phyloP scores from a whole-genome alignment of 2,329 filamentous ascomycete species.

The Pseudogymnoascus sp. region DNA sequence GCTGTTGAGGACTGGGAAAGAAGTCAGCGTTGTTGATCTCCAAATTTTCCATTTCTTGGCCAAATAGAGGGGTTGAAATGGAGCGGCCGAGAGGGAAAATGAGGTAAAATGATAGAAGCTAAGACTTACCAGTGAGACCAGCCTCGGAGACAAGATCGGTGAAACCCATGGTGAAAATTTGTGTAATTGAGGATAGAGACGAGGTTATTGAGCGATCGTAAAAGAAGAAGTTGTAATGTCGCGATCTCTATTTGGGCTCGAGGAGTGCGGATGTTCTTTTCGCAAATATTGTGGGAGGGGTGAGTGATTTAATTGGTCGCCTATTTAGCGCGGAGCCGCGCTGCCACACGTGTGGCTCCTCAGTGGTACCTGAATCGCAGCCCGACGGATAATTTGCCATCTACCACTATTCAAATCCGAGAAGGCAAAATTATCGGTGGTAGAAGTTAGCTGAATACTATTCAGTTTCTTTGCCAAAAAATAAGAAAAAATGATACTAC shows the following conservation, averaged over 20 bases:
- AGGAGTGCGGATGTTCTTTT: slow-evolving; percentile 1
- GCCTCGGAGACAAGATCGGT: slow-evolving; percentile 58
- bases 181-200: neutral
- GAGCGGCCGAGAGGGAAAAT: slow-evolving; percentile 7
- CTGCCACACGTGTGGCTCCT: neutral
- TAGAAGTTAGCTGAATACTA: neutral
- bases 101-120: slow-evolving; percentile 23
- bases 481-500: neutral
- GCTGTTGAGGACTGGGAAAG: slow-evolving; percentile 55
- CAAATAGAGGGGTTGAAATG: slow-evolving; percentile 11
- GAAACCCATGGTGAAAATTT: slow-evolving; percentile 52
- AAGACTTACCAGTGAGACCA: slow-evolving; percentile 45
- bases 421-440: neutral
- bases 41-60: slow-evolving; percentile 8
- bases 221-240: slow-evolving; percentile 1
- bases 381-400: slow-evolving; percentile 3
- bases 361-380: slow-evolving; percentile 8
- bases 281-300: slow-evolving; percentile 7
- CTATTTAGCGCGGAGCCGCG: slow-evolving; percentile 3
- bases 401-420: neutral
- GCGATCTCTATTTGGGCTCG: slow-evolving; percentile 8
- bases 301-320: slow-evolving; percentile 10
- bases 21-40: slow-evolving; percentile 23
- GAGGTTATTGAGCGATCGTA: slow-evolving; percentile 7
- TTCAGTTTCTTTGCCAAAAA: neutral